phyloP scores from a whole-genome alignment of 352 stramenopile species.

The Pythium utonaiense region DNA sequence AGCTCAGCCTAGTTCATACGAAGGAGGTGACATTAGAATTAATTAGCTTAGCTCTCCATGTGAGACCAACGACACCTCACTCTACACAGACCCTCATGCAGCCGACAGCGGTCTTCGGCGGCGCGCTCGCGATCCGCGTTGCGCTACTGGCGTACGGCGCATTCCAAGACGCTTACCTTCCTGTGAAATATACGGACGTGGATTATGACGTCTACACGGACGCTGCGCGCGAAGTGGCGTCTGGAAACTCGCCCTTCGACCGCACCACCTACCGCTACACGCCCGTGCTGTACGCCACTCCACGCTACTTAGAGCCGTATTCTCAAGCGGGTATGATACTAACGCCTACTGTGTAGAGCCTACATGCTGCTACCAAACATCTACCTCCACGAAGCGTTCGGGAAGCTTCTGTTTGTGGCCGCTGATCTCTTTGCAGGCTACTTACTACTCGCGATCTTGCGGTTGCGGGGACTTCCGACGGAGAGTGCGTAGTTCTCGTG shows the following conservation, averaged over 20 bases:
- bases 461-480: constrained; percentile 48
- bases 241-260: constrained; percentile 91
- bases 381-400: constrained; percentile 74
- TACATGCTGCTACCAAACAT: constrained; percentile 76
- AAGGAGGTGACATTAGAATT: too few species aligned
- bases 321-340: neutral
- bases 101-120: constrained; percentile 35
- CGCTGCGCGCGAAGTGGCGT: constrained; percentile 88
- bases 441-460: constrained; percentile 87
- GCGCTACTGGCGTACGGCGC: constrained; percentile 67
- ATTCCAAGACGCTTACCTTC: constrained; percentile 71
- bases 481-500: constrained; percentile 11
- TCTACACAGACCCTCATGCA: constrained; percentile 16
- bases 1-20: neutral
- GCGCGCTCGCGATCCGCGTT: constrained; percentile 54
- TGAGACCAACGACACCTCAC: neutral
- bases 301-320: neutral
- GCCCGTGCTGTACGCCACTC: constrained; percentile 85
- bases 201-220: constrained; percentile 99
- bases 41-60: neutral
- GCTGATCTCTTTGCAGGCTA: constrained; percentile 93
- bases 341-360: constrained; percentile 30
- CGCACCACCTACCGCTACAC: constrained; percentile 99
- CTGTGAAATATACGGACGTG: constrained; percentile 97
- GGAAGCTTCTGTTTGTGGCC: constrained; percentile 95